Conservation (phyloP, 805 yeast species). For the Starmerella powellii region DNA sequence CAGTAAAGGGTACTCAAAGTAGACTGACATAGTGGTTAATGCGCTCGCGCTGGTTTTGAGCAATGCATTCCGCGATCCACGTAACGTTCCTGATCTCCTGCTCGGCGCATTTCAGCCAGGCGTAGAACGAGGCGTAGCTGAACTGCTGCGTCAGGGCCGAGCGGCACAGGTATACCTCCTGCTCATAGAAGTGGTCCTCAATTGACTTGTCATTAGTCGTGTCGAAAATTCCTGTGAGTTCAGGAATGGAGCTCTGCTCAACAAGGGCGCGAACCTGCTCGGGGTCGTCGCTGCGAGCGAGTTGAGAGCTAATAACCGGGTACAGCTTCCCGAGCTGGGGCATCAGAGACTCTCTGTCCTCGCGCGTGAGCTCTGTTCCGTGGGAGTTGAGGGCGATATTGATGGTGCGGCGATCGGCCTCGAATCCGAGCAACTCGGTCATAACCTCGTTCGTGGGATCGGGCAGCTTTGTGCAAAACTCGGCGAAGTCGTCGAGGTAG, state of each 20-base stretch:
- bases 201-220: slow-evolving; percentile 44
- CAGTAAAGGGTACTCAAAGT: no score
- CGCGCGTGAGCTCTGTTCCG: slow-evolving; percentile 64
- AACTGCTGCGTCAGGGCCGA: slow-evolving; percentile 95
- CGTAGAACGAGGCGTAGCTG: slow-evolving; percentile 82
- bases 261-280: slow-evolving; percentile 54
- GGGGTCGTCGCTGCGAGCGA: slow-evolving; percentile 69
- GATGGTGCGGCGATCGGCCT: slow-evolving; percentile 89
- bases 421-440: slow-evolving; percentile 68
- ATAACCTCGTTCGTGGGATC: slow-evolving; percentile 73
- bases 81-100: slow-evolving; percentile 95
- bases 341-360: slow-evolving; percentile 56
- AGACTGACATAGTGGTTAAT: slow-evolving; percentile 84
- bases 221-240: slow-evolving; percentile 36
- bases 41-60: slow-evolving; percentile 93
- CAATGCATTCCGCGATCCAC: slow-evolving; percentile 99
- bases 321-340: slow-evolving; percentile 76
- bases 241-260: slow-evolving; percentile 24
- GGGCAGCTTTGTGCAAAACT: slow-evolving; percentile 53
- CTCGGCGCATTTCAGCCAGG: slow-evolving; percentile 90
- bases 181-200: slow-evolving; percentile 87
- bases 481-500: slow-evolving; percentile 74
- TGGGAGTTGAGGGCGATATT: slow-evolving; percentile 85
- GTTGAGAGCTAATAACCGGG: slow-evolving; percentile 52
- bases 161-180: slow-evolving; percentile 85